Percentiles rank a stretch among this genome's conserved stretches.
Conservation (phyloP, 305 asterid genomes). For the Ajuga reptans region DNA sequence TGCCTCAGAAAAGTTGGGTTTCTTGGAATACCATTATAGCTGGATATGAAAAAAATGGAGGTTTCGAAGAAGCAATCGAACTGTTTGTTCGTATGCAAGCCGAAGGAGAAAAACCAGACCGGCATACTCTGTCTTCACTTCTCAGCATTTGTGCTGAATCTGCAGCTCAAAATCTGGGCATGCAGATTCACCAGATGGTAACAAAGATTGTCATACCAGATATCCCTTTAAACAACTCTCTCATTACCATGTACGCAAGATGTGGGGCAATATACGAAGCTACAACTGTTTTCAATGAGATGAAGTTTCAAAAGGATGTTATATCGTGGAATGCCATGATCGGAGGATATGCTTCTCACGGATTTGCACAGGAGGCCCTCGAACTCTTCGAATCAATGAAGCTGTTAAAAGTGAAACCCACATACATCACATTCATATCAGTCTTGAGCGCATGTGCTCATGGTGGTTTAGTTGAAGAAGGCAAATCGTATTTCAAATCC, state of each 20-base stretch:
- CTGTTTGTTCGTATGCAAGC: constrained; percentile 55
- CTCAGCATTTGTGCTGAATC: constrained; percentile 68
- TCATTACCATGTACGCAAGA: constrained; percentile 77
- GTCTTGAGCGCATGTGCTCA: constrained; percentile 78
- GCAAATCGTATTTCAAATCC: constrained; percentile 48
- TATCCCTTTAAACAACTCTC: constrained; percentile 65
- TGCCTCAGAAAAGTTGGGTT: constrained; percentile 52
- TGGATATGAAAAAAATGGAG: constrained; percentile 56
- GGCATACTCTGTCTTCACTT: constrained; percentile 71
- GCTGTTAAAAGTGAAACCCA: constrained; percentile 42
- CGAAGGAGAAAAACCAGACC: constrained; percentile 61
- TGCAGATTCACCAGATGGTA: constrained; percentile 67
- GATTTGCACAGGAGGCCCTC: constrained; percentile 58
- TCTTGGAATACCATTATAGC: constrained; percentile 79
- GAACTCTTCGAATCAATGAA: constrained; percentile 67
- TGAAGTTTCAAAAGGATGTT: constrained; percentile 47
- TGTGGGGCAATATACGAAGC: constrained; percentile 76
- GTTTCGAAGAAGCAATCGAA: constrained; percentile 46
- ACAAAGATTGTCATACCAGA: constrained; percentile 55
- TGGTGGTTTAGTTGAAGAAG: constrained; percentile 68
- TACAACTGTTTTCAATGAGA: constrained; percentile 42
- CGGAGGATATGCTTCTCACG: constrained; percentile 61
- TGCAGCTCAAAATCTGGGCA: constrained; percentile 47
- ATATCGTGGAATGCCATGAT: constrained; percentile 96
- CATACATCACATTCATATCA: constrained; percentile 64